Conservation (phyloP, 805 yeast species). For the Candida cerambycidarum region DNA sequence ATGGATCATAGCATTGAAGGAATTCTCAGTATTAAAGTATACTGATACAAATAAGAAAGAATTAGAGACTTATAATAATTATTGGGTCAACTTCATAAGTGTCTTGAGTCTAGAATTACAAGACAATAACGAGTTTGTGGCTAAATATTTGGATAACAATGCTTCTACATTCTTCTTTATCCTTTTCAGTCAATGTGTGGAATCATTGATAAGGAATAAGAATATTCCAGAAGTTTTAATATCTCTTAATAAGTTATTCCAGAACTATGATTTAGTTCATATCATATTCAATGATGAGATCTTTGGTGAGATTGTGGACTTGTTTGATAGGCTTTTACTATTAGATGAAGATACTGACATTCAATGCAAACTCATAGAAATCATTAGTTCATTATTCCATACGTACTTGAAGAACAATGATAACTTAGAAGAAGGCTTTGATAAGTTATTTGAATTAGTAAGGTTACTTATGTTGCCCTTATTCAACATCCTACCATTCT, state of each 20-base stretch:
- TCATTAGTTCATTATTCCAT: conserved; percentile 29
- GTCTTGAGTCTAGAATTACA: conserved; percentile 69
- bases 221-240: conserved; percentile 52
- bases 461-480: conserved; percentile 68
- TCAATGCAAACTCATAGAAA: conserved; percentile 49
- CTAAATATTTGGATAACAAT: conserved; percentile 51
- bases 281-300: conserved; percentile 64
- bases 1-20: conserved; percentile 78
- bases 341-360: conserved; percentile 64
- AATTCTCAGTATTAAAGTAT: conserved; percentile 67
- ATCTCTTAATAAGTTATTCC: conserved; percentile 49
- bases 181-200: conserved; percentile 80
- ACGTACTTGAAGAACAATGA: conserved; percentile 37
- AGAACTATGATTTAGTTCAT: conserved; percentile 54
- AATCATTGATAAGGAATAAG: conserved; percentile 55
- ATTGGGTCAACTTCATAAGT: conserved; percentile 77
- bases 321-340: conserved; percentile 69
- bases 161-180: conserved; percentile 70
- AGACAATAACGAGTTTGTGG: conserved; percentile 44
- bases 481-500: conserved; percentile 57
- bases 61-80: conserved; percentile 50
- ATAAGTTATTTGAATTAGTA: conserved; percentile 78
- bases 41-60: conserved; percentile 39
- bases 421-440: conserved; percentile 53
- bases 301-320: conserved; percentile 72